Conservation (phyloP, 768 basidiomycete genomes). For the Tulasnella sp. region DNA sequence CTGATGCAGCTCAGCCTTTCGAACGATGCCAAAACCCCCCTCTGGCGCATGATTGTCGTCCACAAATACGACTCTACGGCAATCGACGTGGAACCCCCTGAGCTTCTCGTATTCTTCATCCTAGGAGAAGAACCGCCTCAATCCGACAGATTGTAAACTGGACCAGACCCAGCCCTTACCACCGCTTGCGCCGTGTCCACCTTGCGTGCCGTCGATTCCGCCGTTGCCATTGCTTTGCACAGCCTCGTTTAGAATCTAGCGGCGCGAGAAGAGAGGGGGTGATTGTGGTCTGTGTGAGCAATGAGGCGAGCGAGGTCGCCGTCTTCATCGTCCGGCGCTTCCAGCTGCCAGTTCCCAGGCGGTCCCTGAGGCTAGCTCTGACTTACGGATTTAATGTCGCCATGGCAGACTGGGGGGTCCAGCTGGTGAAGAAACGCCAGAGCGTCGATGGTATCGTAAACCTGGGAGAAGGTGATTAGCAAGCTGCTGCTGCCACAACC, state of each 20-base stretch:
- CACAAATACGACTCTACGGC: not conserved
- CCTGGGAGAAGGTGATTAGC: not conserved
- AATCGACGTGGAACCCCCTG: not conserved
- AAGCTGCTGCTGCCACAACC: too few species aligned
- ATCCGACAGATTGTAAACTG: not conserved
- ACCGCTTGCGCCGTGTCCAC: not conserved
- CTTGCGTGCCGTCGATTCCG: too few species aligned
- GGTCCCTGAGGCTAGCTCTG: too few species aligned
- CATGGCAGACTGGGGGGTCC: slow-evolving; percentile 7
- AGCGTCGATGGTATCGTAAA: not conserved
- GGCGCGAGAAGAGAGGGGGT: too few species aligned
- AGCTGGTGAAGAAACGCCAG: not conserved
- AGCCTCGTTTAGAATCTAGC: too few species aligned
- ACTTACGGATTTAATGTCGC: slow-evolving; percentile 15
- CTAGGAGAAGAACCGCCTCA: not conserved
- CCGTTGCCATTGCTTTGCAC: too few species aligned
- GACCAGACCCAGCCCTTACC: not conserved
- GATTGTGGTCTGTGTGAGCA: too few species aligned
- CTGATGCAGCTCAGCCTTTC: not conserved
- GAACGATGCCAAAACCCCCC: not conserved
- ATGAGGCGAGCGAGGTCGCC: too few species aligned
- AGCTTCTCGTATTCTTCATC: not conserved
- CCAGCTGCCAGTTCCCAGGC: too few species aligned
- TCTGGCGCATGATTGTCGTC: not conserved
- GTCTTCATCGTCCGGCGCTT: too few species aligned